Evolutionary conservation across 176 grass and related monocot genomes (phyloP).

Genomic region (Phyllostachys edulis): DNA sequence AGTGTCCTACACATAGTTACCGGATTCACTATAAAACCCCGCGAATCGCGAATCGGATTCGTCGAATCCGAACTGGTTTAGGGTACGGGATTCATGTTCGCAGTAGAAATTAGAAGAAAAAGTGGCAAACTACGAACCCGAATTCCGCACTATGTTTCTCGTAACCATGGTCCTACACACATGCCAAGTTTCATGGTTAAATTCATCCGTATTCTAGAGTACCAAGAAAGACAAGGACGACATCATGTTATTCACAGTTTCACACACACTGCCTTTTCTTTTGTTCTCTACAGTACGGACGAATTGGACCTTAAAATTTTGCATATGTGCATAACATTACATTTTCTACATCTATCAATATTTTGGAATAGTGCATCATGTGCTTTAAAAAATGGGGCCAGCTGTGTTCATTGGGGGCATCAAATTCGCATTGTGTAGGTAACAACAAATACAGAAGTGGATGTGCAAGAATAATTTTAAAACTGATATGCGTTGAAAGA

Average conservation of each 20-base stretch:
- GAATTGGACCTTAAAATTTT: neutral
- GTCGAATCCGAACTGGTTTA: no score
- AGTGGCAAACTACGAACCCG: no score
- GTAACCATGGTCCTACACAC: neutral
- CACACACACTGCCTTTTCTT: neutral
- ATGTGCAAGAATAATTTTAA: neutral
- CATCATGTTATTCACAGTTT: neutral
- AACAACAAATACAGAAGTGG: constrained; percentile 16
- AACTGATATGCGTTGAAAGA: neutral
- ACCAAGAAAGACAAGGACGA: neutral
- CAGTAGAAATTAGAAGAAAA: no score
- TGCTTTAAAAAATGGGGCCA: neutral
- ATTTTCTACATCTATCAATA: neutral
- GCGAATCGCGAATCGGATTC: no score
- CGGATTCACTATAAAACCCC: no score
- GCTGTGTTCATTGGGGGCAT: neutral
- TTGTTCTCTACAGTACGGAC: neutral
- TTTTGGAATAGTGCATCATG: neutral
- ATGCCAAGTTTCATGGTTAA: neutral
- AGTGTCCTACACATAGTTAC: neutral
- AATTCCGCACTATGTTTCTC: no score
- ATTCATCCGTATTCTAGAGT: neutral
- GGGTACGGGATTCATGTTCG: no score
- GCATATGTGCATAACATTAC: neutral
- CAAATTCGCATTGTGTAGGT: constrained; percentile 4